These are phyloP conservation scores for Lepidium sativum DNA, from an alignment of 345 rosid species.

Conservation along the genomic window DNA sequence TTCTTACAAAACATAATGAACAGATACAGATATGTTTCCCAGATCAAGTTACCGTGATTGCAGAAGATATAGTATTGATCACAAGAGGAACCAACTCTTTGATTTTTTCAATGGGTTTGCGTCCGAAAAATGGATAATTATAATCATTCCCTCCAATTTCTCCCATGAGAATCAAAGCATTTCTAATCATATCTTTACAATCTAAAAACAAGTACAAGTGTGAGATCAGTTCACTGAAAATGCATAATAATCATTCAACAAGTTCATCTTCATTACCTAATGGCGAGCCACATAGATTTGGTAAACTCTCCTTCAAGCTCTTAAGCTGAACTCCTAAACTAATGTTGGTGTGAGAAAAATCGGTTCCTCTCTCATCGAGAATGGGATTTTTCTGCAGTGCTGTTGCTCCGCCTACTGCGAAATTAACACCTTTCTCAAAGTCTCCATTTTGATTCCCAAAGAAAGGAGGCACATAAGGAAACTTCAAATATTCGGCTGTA, in stretches of 20 bases:
- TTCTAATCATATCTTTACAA: background rate
- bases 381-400: conserved; percentile 26
- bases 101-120: conserved; percentile 3
- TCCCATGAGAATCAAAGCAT: conserved; percentile 1
- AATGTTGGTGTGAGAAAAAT: background rate
- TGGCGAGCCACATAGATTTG: too few species aligned
- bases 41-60: conserved; percentile 24
- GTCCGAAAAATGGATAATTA: conserved; percentile 7
- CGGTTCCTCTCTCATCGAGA: conserved; percentile 23
- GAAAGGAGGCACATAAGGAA: too few species aligned
- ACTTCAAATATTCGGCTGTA: too few species aligned
- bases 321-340: background rate
- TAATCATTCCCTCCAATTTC: conserved; percentile 55
- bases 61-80: conserved; percentile 18
- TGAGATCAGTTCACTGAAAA: background rate
- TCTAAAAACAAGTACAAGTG: background rate
- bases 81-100: conserved; percentile 33
- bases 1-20: background rate
- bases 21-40: background rate
- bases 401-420: conserved; percentile 42
- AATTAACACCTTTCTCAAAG: background rate
- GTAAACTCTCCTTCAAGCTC: too few species aligned
- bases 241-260: too few species aligned
- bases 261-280: background rate
- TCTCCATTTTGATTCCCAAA: too few species aligned